phyloP scores from a whole-genome alignment of 2,329 filamentous ascomycete genomes.

The Aspergillus floridensis region DNA sequence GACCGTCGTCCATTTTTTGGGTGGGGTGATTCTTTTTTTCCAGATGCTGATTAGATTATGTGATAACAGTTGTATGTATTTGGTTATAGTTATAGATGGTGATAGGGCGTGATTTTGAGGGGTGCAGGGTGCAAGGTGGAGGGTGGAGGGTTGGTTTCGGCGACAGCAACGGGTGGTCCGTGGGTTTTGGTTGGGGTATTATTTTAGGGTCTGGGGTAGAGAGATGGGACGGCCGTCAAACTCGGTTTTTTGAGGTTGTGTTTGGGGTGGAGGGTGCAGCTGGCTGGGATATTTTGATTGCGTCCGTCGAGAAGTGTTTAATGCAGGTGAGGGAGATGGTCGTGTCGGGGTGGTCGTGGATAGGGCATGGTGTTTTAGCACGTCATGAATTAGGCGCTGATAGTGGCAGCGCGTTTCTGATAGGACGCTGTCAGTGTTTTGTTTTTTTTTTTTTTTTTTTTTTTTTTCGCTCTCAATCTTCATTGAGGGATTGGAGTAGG shows the following conservation, averaged over 20 bases:
- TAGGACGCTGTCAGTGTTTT: neutral
- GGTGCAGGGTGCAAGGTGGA: neutral
- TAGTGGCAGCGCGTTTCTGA: neutral
- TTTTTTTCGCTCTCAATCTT: neutral
- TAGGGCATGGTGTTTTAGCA: neutral
- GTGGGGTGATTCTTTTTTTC: too few relatives aligned
- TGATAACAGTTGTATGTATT: neutral
- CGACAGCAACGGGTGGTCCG: neutral
- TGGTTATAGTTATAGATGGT: neutral
- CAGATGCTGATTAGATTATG: too few relatives aligned
- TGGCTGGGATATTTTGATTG: neutral
- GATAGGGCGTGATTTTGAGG: neutral
- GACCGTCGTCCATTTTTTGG: slow-evolving; percentile 32
- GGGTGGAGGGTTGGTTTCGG: neutral
- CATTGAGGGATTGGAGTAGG: neutral
- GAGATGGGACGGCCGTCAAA: neutral
- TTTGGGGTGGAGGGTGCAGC: neutral
- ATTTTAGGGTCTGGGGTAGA: neutral
- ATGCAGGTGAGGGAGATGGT: neutral
- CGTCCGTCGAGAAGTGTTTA: neutral
- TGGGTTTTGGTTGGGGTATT: neutral
- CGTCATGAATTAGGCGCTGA: neutral
- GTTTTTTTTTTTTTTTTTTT: neutral
- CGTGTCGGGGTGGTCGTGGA: neutral
- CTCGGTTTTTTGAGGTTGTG: neutral